A percentile compares a stretch with the other conserved stretches of the same genome.
Conservation (phyloP, 148 eudicot species). For the Fallopia convolvulus region DNA sequence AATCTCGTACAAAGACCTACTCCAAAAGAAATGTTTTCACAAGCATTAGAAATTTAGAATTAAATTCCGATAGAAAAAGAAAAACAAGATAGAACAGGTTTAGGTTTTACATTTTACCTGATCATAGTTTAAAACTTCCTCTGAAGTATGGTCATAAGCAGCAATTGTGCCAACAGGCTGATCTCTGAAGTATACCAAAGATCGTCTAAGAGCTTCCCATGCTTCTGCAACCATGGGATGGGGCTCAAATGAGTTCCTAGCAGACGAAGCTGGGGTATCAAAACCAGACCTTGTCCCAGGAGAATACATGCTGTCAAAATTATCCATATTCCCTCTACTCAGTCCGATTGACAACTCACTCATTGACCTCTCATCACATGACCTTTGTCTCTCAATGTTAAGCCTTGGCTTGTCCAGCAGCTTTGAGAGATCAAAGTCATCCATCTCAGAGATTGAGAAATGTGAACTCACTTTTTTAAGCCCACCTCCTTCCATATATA, state of each 20-base stretch:
- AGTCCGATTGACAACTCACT: slow-evolving; percentile 80
- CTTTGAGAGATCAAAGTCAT: slow-evolving; percentile 67
- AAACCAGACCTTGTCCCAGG: slow-evolving; percentile 76
- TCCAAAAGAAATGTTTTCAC: background rate
- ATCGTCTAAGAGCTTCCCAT: slow-evolving; percentile 90
- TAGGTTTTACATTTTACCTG: slow-evolving; percentile 41
- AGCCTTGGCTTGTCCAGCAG: slow-evolving; percentile 78
- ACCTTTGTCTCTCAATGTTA: slow-evolving; percentile 76
- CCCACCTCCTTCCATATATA: slow-evolving; percentile 50
- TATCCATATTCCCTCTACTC: slow-evolving; percentile 56
- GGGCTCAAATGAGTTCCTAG: slow-evolving; percentile 84
- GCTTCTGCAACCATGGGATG: slow-evolving; percentile 97
- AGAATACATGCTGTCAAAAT: slow-evolving; percentile 59
- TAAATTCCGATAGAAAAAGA: background rate
- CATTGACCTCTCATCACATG: slow-evolving; percentile 87
- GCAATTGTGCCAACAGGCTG: slow-evolving; percentile 97
- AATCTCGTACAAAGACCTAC: slow-evolving; percentile 18
- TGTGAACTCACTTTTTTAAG: slow-evolving; percentile 69
- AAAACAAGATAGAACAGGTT: background rate
- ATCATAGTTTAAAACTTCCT: slow-evolving; percentile 91
- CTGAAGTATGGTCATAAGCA: slow-evolving; percentile 90
- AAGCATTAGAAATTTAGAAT: background rate
- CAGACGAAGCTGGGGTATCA: slow-evolving; percentile 78
- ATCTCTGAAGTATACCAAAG: slow-evolving; percentile 62
- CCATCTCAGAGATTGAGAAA: slow-evolving; percentile 72